Base-by-base conservation (phyloP, 495 filamentous ascomycete genomes). In the Rhypophila decipiens region DNA sequence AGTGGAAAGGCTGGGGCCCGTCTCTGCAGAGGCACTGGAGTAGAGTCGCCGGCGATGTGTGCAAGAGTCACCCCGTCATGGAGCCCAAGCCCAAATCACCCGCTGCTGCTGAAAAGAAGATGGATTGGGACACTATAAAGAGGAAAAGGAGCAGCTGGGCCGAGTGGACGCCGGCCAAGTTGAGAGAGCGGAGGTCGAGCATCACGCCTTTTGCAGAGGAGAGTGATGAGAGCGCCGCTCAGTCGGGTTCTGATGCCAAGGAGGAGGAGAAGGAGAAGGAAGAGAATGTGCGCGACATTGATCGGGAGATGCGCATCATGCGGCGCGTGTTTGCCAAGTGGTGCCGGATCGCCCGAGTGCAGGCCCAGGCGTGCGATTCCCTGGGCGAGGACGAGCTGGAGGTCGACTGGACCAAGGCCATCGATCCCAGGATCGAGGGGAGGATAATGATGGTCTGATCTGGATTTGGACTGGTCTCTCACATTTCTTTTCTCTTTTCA, bases 341-440 rank as follows among this genome's bases (percentile, higher is more conserved):
- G 90, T 86, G 84, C 63, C 72, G 80, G 8, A 53, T 83, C 31
- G 81, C 84, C 0, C 79, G 82, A 0, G 67, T 93, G 19, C 56
- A 77, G 18, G 65, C 70, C 36, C 60, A 56, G 15, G 58, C 53
- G 55, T 62, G 66, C 49, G 65, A 75, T 47, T 52, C 60, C 44
- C 66, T 72, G 17, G 71, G 73, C 45, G 72, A 78, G 40, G 67
- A 57, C 15, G 83, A 84, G 60, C 74, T 82, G 49, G 73, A 76
- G 21, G 83, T 84, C 9, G 68, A 80, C 38, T 95, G 89, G 89
- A 91, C 90, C 3, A 80, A 72, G 43, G 82, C 84, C 0, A 87
- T 95, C 50, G 76, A 80, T 19, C 89, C 89, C 18, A 76, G 69
- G 42, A 46, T 93, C 1, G 89, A 94, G 64, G 88, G 86, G 21